Percentiles rank a stretch among this genome's conserved stretches.
Evolutionary conservation across 1,284 basidiomycete genomes (phyloP).

Genomic region (Cutaneotrichosporon mucoides): DNA sequence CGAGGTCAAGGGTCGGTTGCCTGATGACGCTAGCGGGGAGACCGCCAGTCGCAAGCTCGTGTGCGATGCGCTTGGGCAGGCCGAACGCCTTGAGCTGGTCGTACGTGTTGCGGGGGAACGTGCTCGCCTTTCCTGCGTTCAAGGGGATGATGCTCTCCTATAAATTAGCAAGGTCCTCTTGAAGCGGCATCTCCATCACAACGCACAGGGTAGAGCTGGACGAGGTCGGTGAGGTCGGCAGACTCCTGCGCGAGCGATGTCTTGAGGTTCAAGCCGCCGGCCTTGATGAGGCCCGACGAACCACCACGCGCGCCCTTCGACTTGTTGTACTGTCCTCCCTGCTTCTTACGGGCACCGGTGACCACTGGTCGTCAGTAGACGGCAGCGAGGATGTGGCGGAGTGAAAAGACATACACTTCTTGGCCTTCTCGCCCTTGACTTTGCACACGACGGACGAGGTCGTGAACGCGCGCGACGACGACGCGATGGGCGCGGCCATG

Average conservation of each 20-base stretch:
- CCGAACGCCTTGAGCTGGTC: slow-evolving; percentile 37
- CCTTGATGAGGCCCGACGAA: slow-evolving; percentile 6
- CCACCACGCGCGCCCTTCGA: neutral
- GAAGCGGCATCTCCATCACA: neutral
- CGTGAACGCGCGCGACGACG: slow-evolving; percentile 19
- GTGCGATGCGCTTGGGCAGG: slow-evolving; percentile 34
- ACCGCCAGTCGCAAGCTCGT: slow-evolving; percentile 29
- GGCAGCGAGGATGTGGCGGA: neutral
- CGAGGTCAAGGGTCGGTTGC: slow-evolving; percentile 38
- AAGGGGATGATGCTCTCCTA: slow-evolving; percentile 26
- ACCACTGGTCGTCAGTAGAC: no score
- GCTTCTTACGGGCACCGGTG: neutral
- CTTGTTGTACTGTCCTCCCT: slow-evolving; percentile 1
- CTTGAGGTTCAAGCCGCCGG: slow-evolving; percentile 20
- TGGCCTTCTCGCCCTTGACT: slow-evolving; percentile 10
- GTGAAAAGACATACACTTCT: slow-evolving; percentile 1
- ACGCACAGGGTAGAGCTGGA: slow-evolving; percentile 34
- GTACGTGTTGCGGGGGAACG: slow-evolving; percentile 30
- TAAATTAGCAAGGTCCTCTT: neutral
- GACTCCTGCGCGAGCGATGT: slow-evolving; percentile 25
- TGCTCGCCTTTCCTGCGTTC: slow-evolving; percentile 34
- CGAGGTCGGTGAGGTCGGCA: slow-evolving; percentile 32
- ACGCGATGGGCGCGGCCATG: slow-evolving; percentile 6
- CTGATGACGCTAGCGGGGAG: slow-evolving; percentile 42
- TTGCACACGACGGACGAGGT: slow-evolving; percentile 16